Conservation (phyloP, 2,329 filamentous ascomycete species). For the Verticillium tricorpus region DNA sequence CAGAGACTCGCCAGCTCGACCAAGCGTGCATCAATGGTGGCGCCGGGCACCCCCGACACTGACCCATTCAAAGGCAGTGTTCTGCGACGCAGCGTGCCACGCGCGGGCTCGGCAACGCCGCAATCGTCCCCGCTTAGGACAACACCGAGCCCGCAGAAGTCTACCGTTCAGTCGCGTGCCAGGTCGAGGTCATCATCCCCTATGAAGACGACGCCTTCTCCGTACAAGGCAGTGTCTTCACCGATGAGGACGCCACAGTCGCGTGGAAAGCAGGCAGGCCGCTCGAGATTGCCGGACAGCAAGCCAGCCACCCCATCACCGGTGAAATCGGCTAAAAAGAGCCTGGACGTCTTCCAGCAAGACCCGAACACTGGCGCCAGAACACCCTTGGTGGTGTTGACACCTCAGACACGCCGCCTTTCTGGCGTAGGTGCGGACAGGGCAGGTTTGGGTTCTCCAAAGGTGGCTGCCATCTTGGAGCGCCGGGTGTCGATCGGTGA, state of each 20-base stretch:
- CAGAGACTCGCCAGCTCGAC: slow-evolving; percentile 5
- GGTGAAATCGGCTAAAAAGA: slow-evolving; percentile 9
- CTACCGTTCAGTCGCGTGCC: slow-evolving; percentile 4
- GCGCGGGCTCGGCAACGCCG: slow-evolving; percentile 36
- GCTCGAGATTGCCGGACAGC: slow-evolving; percentile 11
- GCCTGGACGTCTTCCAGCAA: slow-evolving; percentile 43
- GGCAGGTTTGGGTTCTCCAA: slow-evolving; percentile 69
- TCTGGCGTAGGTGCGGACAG: slow-evolving; percentile 68
- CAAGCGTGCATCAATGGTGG: slow-evolving; percentile 16
- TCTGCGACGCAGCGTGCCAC: slow-evolving; percentile 43
- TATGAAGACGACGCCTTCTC: background rate
- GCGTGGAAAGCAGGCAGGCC: slow-evolving; percentile 7
- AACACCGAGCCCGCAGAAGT: slow-evolving; percentile 5
- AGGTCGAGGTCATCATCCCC: background rate
- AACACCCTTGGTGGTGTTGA: slow-evolving; percentile 61
- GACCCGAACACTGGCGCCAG: slow-evolving; percentile 48
- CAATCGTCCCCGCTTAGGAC: slow-evolving; percentile 12
- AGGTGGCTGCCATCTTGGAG: slow-evolving; percentile 66
- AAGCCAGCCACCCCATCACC: slow-evolving; percentile 27
- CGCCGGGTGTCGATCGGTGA: slow-evolving; percentile 69
- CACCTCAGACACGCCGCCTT: slow-evolving; percentile 53
- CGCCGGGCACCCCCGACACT: slow-evolving; percentile 35
- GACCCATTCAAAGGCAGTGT: slow-evolving; percentile 47
- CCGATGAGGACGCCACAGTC: slow-evolving; percentile 18
- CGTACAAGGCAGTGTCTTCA: slow-evolving; percentile 8